Conservation (phyloP, 2,329 filamentous ascomycete species). For the Colletotrichum sp. region DNA sequence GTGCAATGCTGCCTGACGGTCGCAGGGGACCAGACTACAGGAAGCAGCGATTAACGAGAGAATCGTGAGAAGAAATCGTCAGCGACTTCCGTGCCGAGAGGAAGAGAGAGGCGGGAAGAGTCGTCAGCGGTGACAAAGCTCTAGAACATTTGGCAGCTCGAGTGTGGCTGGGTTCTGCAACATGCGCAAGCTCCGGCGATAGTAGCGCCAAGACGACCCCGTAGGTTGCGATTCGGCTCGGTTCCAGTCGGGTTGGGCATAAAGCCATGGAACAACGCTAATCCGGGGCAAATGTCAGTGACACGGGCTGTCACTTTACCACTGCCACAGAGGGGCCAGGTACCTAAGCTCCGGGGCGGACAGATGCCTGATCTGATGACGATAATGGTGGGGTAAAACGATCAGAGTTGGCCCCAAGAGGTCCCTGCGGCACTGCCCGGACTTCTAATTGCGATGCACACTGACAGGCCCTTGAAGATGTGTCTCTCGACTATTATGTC, state of each 20-base stretch:
- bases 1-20: not conserved
- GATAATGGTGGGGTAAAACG: constrained; percentile 17
- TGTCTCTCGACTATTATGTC: not conserved
- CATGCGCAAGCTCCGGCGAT: constrained; percentile 21
- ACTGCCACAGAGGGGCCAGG: not conserved
- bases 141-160: constrained; percentile 6
- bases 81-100: constrained; percentile 12
- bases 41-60: not conserved
- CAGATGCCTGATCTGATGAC: constrained; percentile 5
- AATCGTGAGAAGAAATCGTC: not conserved
- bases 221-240: constrained; percentile 4
- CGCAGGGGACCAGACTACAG: not conserved
- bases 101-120: constrained; percentile 17
- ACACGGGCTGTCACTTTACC: not conserved
- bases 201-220: constrained; percentile 14
- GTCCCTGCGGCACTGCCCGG: not conserved
- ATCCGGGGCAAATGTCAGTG: constrained; percentile 9
- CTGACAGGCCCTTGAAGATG: not conserved
- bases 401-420: not conserved
- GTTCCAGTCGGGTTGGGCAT: constrained; percentile 6
- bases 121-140: constrained; percentile 23
- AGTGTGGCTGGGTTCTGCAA: constrained; percentile 23
- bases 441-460: not conserved
- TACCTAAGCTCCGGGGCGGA: not conserved
- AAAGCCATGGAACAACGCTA: constrained; percentile 17